phyloP scores from a whole-genome alignment of 495 filamentous ascomycete genomes.

The Mytilinidion resinicola region DNA sequence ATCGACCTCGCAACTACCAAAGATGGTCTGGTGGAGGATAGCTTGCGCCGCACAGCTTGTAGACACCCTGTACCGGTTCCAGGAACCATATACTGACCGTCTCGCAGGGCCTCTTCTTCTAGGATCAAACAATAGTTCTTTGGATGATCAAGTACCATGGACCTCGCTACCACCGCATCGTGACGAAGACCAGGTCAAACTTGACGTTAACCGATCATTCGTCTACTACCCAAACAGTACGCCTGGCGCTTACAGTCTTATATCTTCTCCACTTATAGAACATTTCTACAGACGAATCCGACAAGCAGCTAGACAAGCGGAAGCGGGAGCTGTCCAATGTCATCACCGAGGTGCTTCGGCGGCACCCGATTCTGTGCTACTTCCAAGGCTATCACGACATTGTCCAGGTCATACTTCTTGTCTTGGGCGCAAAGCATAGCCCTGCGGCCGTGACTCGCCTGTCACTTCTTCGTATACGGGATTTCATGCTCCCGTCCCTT shows the following conservation, averaged over 20 bases:
- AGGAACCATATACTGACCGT: conserved; percentile 1
- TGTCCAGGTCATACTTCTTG: conserved; percentile 88
- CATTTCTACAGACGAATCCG: conserved; percentile 38
- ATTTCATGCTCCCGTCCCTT: conserved; percentile 96
- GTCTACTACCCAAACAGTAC: conserved; percentile 90
- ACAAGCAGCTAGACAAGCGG: conserved; percentile 54
- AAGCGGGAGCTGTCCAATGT: conserved; percentile 68
- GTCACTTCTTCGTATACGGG: conserved; percentile 81
- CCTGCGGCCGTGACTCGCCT: conserved; percentile 62
- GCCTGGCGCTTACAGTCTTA: conserved; percentile 7
- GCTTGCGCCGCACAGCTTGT: conserved; percentile 79
- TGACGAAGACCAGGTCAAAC: conserved; percentile 82
- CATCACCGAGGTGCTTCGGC: conserved; percentile 68
- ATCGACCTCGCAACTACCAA: conserved; percentile 60
- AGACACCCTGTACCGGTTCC: conserved; percentile 41
- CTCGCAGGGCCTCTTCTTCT: conserved; percentile 71
- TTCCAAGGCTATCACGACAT: conserved; percentile 99
- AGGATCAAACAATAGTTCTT: conserved; percentile 42
- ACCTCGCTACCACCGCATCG: conserved; percentile 55
- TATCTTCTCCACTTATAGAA: conserved; percentile 32
- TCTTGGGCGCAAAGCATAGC: conserved; percentile 56
- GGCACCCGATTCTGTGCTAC: conserved; percentile 82
- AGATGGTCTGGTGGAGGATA: conserved; percentile 74
- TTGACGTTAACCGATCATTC: conserved; percentile 94
- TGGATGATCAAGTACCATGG: conserved; percentile 40